Evolutionary conservation across 257 asterid genomes (phyloP).

Genomic region (Penstemon eatonii): DNA sequence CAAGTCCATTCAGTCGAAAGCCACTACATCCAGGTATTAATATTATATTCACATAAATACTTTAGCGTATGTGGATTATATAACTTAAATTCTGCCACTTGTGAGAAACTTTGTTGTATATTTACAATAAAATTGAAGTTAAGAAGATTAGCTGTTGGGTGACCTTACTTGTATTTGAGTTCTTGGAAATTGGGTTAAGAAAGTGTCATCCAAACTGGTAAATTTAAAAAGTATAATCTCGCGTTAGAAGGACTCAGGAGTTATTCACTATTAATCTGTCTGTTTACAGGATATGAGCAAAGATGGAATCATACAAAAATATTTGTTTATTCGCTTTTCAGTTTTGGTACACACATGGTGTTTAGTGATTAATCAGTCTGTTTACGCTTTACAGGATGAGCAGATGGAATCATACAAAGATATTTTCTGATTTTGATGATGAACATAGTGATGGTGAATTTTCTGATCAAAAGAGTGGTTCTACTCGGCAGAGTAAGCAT

Average conservation of each 20-base stretch:
- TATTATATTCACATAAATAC: conserved; percentile 18
- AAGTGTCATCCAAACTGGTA: too few species aligned
- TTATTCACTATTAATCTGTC: too few species aligned
- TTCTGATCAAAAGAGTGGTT: conserved; percentile 40
- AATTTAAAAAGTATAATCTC: too few species aligned
- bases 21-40: conserved; percentile 85
- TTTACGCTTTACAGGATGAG: conserved; percentile 68
- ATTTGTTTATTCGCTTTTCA: too few species aligned
- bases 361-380: conserved; percentile 11
- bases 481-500: conserved; percentile 50
- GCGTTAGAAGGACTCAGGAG: too few species aligned
- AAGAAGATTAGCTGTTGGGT: too few species aligned
- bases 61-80: background rate
- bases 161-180: too few species aligned
- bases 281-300: too few species aligned
- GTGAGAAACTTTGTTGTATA: background rate
- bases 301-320: too few species aligned
- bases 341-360: background rate
- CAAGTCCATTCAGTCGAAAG: conserved; percentile 62
- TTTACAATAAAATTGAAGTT: too few species aligned
- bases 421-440: conserved; percentile 82
- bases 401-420: conserved; percentile 86
- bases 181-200: too few species aligned
- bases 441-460: conserved; percentile 54
- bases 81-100: background rate